These are phyloP conservation scores for Massarina eburnea DNA, from an alignment of 2,329 filamentous ascomycete genomes.

Conservation along the genomic window DNA sequence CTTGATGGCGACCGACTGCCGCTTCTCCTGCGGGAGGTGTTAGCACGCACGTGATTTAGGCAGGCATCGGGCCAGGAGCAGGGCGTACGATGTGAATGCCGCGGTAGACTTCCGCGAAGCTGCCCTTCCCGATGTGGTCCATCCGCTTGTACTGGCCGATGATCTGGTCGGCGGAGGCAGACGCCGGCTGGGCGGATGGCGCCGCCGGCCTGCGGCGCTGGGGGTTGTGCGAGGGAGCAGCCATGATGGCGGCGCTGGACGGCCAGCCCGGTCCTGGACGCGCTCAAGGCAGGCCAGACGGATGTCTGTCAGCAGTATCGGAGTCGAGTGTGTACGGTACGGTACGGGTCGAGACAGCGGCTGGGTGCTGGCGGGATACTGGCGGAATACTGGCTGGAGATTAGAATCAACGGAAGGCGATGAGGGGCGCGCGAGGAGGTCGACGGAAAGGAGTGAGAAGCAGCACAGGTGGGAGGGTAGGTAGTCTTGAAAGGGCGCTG, in stretches of 20 bases:
- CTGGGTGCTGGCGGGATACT: conserved; percentile 7
- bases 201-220: conserved; percentile 37
- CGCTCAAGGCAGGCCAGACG: conserved; percentile 10
- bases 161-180: conserved; percentile 32
- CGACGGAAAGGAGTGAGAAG: background rate
- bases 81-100: conserved; percentile 76
- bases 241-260: conserved; percentile 40
- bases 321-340: background rate
- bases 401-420: conserved; percentile 1
- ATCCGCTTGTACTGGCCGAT: conserved; percentile 81
- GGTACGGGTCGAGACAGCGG: background rate
- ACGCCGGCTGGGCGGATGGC: conserved; percentile 41
- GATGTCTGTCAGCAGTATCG: conserved; percentile 34
- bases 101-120: conserved; percentile 93
- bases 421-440: background rate
- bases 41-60: conserved; percentile 12
- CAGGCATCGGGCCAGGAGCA: background rate
- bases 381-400: conserved; percentile 1
- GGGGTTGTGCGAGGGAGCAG: conserved; percentile 30
- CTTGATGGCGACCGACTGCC: conserved; percentile 89
- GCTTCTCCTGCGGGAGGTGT: conserved; percentile 63
- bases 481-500: conserved; percentile 7
- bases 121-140: conserved; percentile 93
- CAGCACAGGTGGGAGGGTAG: conserved; percentile 2
- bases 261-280: conserved; percentile 25